Percentiles rank a stretch among this genome's conserved stretches.
phyloP scores from a whole-genome alignment of 2,329 filamentous ascomycete genomes.

The Colletotrichum karsti region DNA sequence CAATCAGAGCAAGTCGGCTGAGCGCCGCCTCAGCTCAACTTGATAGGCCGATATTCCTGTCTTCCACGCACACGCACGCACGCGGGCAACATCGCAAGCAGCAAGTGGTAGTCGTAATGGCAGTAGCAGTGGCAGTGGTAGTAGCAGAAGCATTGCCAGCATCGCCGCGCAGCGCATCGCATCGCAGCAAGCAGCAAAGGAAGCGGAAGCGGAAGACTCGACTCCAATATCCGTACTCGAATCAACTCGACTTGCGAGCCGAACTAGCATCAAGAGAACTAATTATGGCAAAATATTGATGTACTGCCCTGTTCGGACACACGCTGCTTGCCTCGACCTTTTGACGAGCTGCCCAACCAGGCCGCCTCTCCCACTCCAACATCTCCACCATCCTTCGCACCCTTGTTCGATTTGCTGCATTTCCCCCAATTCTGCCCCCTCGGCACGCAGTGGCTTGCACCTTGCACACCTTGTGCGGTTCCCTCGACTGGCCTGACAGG shows the following conservation, averaged over 20 bases:
- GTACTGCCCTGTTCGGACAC: slow-evolving; percentile 24
- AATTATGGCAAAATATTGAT: slow-evolving; percentile 31
- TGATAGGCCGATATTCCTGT: slow-evolving; percentile 27
- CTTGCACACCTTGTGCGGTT: slow-evolving; percentile 8
- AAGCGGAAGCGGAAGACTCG: background rate
- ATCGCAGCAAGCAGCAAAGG: background rate
- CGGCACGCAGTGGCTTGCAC: slow-evolving; percentile 31
- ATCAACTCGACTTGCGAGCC: background rate
- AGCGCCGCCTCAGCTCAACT: background rate
- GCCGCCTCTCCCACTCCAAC: background rate
- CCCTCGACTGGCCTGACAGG: slow-evolving; percentile 20
- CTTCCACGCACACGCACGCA: slow-evolving; percentile 13
- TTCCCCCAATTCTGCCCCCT: slow-evolving; percentile 27
- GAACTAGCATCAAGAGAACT: slow-evolving; percentile 17
- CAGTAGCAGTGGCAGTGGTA: background rate
- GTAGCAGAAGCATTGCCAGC: background rate
- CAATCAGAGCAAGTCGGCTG: background rate
- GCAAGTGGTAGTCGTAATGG: background rate
- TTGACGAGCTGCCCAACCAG: slow-evolving; percentile 26
- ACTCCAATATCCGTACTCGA: background rate
- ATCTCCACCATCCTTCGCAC: slow-evolving; percentile 15
- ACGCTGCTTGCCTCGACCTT: slow-evolving; percentile 17
- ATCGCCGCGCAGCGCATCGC: background rate
- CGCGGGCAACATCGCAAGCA: slow-evolving; percentile 21
- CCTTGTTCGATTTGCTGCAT: slow-evolving; percentile 20